phyloP scores from a whole-genome alignment of 495 filamentous ascomycete genomes.

The Talaromyces borbonicus region DNA sequence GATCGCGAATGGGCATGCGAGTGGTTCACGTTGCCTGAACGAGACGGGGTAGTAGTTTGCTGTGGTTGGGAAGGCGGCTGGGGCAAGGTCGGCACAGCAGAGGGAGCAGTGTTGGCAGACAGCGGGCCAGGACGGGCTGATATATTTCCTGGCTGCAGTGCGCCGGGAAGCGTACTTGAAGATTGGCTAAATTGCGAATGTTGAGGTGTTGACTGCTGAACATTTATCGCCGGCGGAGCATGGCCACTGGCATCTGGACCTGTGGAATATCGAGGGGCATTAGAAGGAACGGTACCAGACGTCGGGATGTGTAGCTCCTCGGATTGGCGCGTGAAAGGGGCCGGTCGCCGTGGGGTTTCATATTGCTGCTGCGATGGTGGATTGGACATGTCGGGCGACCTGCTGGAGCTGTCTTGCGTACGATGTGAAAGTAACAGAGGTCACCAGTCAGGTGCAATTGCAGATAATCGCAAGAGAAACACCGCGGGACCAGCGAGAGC shows the following conservation, averaged over 20 bases:
- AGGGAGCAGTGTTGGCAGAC: conserved; percentile 61
- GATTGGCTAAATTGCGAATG: conserved; percentile 41
- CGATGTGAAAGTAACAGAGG: conserved; percentile 4
- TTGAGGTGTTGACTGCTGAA: conserved; percentile 55
- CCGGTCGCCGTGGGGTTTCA: conserved; percentile 44
- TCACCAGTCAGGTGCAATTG: conserved; percentile 3
- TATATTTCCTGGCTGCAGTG: conserved; percentile 54
- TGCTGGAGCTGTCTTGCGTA: conserved; percentile 10
- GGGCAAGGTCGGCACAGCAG: conserved; percentile 59
- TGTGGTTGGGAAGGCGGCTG: conserved; percentile 44
- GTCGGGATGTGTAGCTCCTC: conserved; percentile 72
- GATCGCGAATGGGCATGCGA: conserved; percentile 69
- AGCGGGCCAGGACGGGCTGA: conserved; percentile 53
- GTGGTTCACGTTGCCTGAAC: conserved; percentile 56
- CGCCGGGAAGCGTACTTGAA: conserved; percentile 50
- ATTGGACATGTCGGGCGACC: conserved; percentile 30
- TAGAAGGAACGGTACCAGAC: conserved; percentile 38
- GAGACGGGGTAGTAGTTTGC: conserved; percentile 56
- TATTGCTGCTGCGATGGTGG: conserved; percentile 33
- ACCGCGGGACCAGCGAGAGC: conserved; percentile 39
- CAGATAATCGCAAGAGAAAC: conserved; percentile 10
- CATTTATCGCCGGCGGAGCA: conserved; percentile 49
- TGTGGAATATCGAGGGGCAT: conserved; percentile 32
- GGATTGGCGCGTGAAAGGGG: conserved; percentile 41
- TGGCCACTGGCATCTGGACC: conserved; percentile 22